phyloP scores from a whole-genome alignment of 805 yeast species.

The Saturnispora serradocipensis region DNA sequence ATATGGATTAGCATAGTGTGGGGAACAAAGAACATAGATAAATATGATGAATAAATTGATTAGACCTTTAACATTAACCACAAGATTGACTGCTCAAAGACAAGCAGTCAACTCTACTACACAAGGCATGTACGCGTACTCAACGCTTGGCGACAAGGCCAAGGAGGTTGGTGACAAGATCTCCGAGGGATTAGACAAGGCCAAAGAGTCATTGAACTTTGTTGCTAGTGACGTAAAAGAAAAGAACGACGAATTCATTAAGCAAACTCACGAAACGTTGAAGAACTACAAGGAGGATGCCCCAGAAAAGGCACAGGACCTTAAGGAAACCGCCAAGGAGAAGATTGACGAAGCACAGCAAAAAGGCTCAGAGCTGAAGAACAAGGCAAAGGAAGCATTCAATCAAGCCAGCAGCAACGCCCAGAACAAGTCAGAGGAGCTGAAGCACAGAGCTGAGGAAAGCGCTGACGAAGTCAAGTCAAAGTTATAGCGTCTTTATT shows the following conservation, averaged over 20 bases:
- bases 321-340: slow-evolving; percentile 8
- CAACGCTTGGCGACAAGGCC: slow-evolving; percentile 9
- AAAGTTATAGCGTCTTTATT: not conserved
- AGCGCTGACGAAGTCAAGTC: not conserved
- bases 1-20: not conserved
- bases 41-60: not conserved
- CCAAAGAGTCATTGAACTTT: slow-evolving; percentile 4
- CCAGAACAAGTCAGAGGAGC: not conserved
- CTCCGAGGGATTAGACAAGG: not conserved
- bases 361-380: not conserved
- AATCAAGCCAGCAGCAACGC: not conserved
- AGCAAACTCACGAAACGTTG: not conserved
- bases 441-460: not conserved
- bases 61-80: not conserved
- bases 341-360: not conserved
- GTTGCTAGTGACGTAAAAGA: not conserved
- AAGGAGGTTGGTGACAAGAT: slow-evolving; percentile 7
- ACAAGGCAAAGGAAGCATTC: not conserved
- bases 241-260: not conserved
- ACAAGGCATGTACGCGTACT: not conserved
- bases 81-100: not conserved
- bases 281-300: not conserved
- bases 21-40: not conserved
- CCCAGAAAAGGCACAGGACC: slow-evolving; percentile 2
- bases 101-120: not conserved